A percentile compares a stretch with the other conserved stretches of the same genome.
Conservation (phyloP, 495 filamentous ascomycete genomes). For the Entonaema liquescens region DNA sequence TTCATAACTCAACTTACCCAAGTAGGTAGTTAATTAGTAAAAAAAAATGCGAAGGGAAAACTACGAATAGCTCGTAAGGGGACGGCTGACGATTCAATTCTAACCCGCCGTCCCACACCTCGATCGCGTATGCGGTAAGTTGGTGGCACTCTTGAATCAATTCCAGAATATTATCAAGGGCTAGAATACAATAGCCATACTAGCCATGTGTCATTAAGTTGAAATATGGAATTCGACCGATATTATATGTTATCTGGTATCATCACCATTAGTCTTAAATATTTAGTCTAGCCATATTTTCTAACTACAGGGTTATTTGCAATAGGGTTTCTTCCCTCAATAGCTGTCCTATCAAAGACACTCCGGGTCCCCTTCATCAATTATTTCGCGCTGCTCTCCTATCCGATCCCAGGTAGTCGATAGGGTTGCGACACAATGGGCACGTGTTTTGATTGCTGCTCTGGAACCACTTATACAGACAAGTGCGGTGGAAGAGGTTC, state of each 20-base stretch:
- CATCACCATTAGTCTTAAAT: neutral
- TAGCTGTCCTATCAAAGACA: neutral
- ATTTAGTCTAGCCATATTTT: neutral
- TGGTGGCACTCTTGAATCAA: no score
- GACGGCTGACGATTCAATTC: no score
- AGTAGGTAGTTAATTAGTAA: no score
- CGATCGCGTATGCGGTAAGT: no score
- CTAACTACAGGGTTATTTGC: neutral
- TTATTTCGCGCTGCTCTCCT: conserved; percentile 30
- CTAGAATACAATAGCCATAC: no score
- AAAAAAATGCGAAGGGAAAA: no score
- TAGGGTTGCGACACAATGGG: conserved; percentile 86
- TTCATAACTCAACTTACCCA: no score
- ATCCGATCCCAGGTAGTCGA: conserved; percentile 66
- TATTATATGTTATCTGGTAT: neutral
- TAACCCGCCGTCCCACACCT: no score
- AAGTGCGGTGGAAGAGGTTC: conserved; percentile 89
- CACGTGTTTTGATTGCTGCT: conserved; percentile 89
- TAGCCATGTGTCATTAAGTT: no score
- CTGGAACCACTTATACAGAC: conserved; percentile 96
- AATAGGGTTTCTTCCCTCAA: neutral
- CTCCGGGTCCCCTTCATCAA: neutral
- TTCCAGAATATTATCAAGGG: no score
- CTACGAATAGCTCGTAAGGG: no score
- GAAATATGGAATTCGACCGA: no score